Evolutionary conservation across 2,329 filamentous ascomycete species (phyloP), one percentile per base, ranked within the genome.

Genomic region (Clonostachys chloroleuca): DNA sequence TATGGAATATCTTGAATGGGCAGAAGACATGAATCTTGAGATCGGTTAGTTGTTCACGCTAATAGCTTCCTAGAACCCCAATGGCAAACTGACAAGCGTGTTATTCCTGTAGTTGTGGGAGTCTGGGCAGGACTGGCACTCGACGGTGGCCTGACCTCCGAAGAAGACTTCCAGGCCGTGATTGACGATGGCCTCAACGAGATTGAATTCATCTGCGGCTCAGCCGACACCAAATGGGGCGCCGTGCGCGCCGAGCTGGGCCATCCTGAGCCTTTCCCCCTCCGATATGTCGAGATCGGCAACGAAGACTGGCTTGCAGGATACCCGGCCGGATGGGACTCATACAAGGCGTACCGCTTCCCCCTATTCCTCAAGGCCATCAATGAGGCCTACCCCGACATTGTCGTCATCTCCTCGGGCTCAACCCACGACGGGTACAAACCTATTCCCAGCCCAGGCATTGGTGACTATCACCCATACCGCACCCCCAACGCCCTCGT

Each of bases 241-340:
- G 69, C 74, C 5, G 62, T 74, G 7, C 79, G 83, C 16, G 81
- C 80, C 7, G 64, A 74, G 40, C 69, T 83, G 3, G 84, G 84
- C 5, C 77, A 85, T 54, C 73, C 80, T 0, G 70, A 81, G 49
- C 83, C 84, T 0, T 87, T 80, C 65, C 67, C 60, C 33, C 69
- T 87, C 43, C 68, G 75, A 12, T 83, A 78, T 54, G 78, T 87
- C 47, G 84, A 87, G 62, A 65, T 87, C 40, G 84, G 84, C 49
- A 87, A 87, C 59, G 84, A 87, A 59, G 84, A 87, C 54, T 79
- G 78, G 68, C 73, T 85, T 5, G 73, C 70, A 24, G 71, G 72
- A 5, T 75, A 73, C 6, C 67, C 71, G 3, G 55, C 57, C 0
- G 70, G 75, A 5, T 75, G 69, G 59, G 62, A 70, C 2, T 70